phyloP scores from a whole-genome alignment of 2,329 filamentous ascomycete genomes.

The Fusarium solani-melongenae region DNA sequence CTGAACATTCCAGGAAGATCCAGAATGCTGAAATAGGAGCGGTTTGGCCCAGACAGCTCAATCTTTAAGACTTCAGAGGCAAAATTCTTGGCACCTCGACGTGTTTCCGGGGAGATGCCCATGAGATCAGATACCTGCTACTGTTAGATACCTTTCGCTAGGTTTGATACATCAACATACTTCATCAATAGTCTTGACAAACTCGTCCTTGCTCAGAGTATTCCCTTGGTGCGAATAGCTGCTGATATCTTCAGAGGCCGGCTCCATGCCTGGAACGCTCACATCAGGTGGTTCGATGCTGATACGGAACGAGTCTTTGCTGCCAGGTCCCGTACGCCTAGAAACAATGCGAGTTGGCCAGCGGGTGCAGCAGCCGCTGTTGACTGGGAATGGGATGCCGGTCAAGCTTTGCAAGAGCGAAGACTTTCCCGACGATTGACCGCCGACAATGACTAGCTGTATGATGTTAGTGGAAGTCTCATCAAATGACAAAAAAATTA shows the following conservation, averaged over 20 bases:
- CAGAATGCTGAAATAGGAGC: constrained; percentile 51
- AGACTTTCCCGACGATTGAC: constrained; percentile 52
- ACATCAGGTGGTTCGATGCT: constrained; percentile 46
- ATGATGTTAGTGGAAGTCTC: background rate
- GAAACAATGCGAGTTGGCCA: constrained; percentile 54
- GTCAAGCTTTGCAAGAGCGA: constrained; percentile 51
- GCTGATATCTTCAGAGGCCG: constrained; percentile 22
- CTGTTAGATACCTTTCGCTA: background rate
- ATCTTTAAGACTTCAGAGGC: constrained; percentile 51
- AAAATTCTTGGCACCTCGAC: constrained; percentile 47
- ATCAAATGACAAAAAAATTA: background rate
- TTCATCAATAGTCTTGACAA: constrained; percentile 45
- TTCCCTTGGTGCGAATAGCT: constrained; percentile 38
- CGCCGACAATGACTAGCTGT: constrained; percentile 51
- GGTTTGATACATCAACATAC: constrained; percentile 23
- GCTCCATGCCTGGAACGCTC: constrained; percentile 32
- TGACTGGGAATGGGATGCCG: constrained; percentile 51
- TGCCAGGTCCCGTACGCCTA: constrained; percentile 44
- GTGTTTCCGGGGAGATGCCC: constrained; percentile 43
- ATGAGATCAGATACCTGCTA: constrained; percentile 44
- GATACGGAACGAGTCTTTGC: constrained; percentile 44
- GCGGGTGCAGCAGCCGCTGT: constrained; percentile 48
- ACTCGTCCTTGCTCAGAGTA: constrained; percentile 43
- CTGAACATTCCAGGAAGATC: constrained; percentile 51
- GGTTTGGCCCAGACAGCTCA: constrained; percentile 50